A percentile compares a stretch with the other conserved stretches of the same genome.
These are phyloP conservation scores for Axilococcus clingmanii DNA, from an alignment of 139 green algal species.

Conservation along the genomic window DNA sequence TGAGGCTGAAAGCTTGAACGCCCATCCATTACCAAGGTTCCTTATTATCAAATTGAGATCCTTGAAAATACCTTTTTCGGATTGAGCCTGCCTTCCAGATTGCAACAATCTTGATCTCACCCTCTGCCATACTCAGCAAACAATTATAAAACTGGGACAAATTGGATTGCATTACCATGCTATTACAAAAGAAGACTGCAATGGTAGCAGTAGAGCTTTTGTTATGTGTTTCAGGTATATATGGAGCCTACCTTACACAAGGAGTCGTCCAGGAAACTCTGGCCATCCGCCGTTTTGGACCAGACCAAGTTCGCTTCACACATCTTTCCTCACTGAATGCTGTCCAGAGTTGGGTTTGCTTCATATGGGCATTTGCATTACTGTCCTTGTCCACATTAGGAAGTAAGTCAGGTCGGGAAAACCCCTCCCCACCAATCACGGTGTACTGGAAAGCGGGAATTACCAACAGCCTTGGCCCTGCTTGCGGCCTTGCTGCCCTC, in stretches of 20 bases:
- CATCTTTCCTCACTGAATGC: conserved; percentile 80
- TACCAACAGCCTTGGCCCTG: conserved; percentile 81
- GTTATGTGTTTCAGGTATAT: conserved; percentile 77
- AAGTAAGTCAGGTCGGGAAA: not conserved
- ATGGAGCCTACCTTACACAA: conserved; percentile 81
- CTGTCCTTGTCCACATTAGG: conserved; percentile 2
- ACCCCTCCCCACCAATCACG: conserved; percentile 27
- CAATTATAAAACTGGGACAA: too few relatives aligned
- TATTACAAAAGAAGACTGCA: too few relatives aligned
- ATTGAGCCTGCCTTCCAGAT: too few relatives aligned
- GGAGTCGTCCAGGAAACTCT: conserved; percentile 75
- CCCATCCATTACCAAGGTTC: too few relatives aligned
- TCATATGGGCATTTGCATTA: conserved; percentile 67
- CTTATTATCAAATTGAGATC: too few relatives aligned
- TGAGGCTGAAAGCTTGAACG: too few relatives aligned
- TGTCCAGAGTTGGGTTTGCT: conserved; percentile 78
- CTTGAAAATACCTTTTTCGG: too few relatives aligned
- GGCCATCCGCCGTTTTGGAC: conserved; percentile 70
- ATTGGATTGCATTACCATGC: too few relatives aligned
- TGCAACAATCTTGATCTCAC: too few relatives aligned
- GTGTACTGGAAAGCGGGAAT: conserved; percentile 75
- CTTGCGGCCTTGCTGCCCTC: conserved; percentile 77
- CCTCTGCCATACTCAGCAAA: too few relatives aligned
- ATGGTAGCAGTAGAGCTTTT: conserved; percentile 32
- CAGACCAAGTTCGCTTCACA: conserved; percentile 53